Base-by-base conservation (phyloP, 495 filamentous ascomycete genomes). In the Physcia stellaris region DNA sequence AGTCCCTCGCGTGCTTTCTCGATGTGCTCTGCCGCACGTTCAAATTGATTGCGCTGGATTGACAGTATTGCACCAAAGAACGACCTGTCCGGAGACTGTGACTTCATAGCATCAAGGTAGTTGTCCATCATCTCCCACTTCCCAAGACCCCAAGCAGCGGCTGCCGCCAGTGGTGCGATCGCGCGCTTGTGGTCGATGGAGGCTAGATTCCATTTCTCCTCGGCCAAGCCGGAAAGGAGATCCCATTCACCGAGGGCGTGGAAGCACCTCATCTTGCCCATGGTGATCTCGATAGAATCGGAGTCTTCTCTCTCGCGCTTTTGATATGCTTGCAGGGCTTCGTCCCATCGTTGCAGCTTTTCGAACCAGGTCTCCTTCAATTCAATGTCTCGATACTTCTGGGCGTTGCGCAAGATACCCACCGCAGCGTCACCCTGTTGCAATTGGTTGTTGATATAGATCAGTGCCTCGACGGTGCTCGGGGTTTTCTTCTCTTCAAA, bases 261-360 rank as follows among this genome's bases (percentile, higher is more conserved):
- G 28, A 95, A 62, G 71, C 90, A 99, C 13, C 92, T 80, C 90
- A 99, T 99, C 59, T 98, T 96, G 43, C 90, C 90, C 86, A 96
- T 94, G 4, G 88, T 88, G 24, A 95, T 78, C 38, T 95, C 87
- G 44, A 96, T 80, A 0, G 80, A 82, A 4, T 71, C 63, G 2
- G 75, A 71, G 33, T 93, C 83, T 6, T 78, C 71, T 39, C 57
- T 62, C 46, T 84, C 79, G 13, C 85, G 77, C 42, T 82, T 75
- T 44, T 85, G 77, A 48, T 96, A 98, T 27, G 86, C 87, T 36
- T 75, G 72, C 43, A 98, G 67, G n/a, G 90, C 90, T 58, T 98
- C 90, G 48, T 98, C 90, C 92, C 92, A 98, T 35, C 90, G 81
- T 51, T 94, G 83, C 18, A 98, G 67, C 55, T 95, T 98, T 63